Evolutionary conservation across 2,329 filamentous ascomycete genomes (phyloP), one percentile per base, ranked within the genome.

Genomic region (Colletotrichum musae): DNA sequence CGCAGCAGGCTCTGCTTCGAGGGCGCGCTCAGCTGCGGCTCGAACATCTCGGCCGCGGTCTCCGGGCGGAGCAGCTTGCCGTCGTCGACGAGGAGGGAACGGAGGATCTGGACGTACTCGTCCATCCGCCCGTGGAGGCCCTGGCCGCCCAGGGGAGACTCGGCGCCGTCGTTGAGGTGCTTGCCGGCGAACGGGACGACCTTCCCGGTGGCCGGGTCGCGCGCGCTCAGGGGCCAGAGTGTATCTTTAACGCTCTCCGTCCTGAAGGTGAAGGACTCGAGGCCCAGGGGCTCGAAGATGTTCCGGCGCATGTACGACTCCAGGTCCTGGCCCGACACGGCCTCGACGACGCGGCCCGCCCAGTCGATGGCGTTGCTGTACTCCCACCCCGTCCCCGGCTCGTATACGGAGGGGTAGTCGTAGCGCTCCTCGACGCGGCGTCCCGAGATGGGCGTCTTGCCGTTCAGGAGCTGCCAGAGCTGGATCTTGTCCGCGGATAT

Each of bases 301-400:
- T 83, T 78, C 59, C 81, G 71, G 12, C 82, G 76, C 72, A 88
- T 80, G 57, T 80, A 81, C 2, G 83, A 79, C 2, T 83, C 78
- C 3, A 89, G 75, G 0, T 79, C 80, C 9, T 73, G 61, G 0
- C 81, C 81, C 0, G 85, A 85, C 0, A 85, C 73, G 0, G 80
- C 77, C 72, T 88, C 86, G 1, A 89, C 79, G 1, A 88, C 77
- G 0, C 81, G 78, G 3, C 87, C 87, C 0, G 82, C 84, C 86
- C 86, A 89, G 76, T 89, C 87, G 1, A 85, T 73, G 2, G 82
- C 80, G 1, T 80, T 71, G 0, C 85, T 82, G 70, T 89, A 89
- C 70, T 80, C 78, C 86, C 86, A 89, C 4, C 79, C 75, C 0
- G 77, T 75, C 0, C 87, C 87, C 0, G 87, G 88, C 63, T 89